Conservation (phyloP, 148 eudicot genomes). For the Vaccinium macrocarpon region DNA sequence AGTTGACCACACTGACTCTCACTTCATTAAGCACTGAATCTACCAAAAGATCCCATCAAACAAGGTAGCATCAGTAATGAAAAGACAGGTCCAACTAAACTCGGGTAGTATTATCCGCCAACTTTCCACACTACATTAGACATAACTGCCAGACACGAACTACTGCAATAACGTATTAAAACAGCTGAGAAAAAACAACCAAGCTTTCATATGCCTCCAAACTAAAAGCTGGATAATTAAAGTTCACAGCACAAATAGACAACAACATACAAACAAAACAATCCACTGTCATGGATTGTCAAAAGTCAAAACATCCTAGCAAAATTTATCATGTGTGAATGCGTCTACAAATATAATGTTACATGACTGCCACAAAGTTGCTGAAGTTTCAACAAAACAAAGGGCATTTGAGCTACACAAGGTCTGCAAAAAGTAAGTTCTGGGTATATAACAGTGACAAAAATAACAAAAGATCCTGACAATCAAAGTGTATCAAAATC, state of each 20-base stretch:
- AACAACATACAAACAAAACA: background rate
- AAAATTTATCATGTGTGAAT: too few species aligned
- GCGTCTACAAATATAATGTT: background rate
- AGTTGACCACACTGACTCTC: slow-evolving; percentile 15
- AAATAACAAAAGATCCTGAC: background rate
- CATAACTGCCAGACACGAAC: slow-evolving; percentile 6
- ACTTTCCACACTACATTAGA: background rate
- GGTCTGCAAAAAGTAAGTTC: background rate
- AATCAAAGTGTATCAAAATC: background rate
- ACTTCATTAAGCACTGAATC: slow-evolving; percentile 6
- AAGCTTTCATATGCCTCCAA: background rate
- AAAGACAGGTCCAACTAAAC: background rate
- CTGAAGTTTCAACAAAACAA: background rate
- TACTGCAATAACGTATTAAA: background rate
- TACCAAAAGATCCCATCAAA: background rate
- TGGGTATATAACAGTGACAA: background rate
- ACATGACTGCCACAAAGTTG: background rate
- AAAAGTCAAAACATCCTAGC: background rate
- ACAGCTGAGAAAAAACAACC: background rate
- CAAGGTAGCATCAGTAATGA: background rate
- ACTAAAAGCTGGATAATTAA: background rate
- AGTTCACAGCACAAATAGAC: background rate
- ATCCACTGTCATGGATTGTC: background rate
- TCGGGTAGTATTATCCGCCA: background rate
- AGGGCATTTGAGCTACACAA: background rate